Conservation (phyloP, 2,329 filamentous ascomycete species). For the Knufia fluminis region DNA sequence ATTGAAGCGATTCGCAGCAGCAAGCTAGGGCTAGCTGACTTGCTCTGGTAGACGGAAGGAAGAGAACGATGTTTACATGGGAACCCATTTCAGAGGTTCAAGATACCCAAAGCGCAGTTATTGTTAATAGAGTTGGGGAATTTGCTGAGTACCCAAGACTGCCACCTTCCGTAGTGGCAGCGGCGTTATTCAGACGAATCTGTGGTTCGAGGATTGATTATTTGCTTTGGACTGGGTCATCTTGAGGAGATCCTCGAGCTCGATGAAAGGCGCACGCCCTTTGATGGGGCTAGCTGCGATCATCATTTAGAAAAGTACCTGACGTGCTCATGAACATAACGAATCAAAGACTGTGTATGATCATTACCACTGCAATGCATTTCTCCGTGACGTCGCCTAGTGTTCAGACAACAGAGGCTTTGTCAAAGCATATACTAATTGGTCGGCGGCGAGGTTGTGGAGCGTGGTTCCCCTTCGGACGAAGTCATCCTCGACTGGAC, state of each 20-base stretch:
- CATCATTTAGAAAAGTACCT: neutral
- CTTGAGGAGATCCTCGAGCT: neutral
- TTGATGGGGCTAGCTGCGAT: neutral
- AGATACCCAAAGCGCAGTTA: constrained; percentile 3
- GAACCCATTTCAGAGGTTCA: constrained; percentile 3
- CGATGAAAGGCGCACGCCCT: neutral
- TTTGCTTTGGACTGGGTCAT: neutral
- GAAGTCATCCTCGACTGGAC: neutral
- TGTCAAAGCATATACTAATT: neutral
- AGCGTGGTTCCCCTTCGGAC: no score
- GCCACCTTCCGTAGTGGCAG: neutral
- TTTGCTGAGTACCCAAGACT: neutral
- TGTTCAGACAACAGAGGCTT: neutral
- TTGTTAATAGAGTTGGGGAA: neutral
- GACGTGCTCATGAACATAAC: constrained; percentile 5
- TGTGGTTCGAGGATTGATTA: no score
- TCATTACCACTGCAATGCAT: neutral
- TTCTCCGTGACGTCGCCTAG: neutral
- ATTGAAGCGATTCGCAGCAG: neutral
- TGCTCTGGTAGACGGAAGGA: neutral
- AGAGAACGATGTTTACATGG: no score
- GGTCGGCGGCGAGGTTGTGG: no score
- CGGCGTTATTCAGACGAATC: neutral
- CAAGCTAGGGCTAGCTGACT: neutral
- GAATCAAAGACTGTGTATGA: neutral